Base-by-base conservation (phyloP, 2,329 filamentous ascomycete species). In the Sporothrix pseudoabietina region DNA sequence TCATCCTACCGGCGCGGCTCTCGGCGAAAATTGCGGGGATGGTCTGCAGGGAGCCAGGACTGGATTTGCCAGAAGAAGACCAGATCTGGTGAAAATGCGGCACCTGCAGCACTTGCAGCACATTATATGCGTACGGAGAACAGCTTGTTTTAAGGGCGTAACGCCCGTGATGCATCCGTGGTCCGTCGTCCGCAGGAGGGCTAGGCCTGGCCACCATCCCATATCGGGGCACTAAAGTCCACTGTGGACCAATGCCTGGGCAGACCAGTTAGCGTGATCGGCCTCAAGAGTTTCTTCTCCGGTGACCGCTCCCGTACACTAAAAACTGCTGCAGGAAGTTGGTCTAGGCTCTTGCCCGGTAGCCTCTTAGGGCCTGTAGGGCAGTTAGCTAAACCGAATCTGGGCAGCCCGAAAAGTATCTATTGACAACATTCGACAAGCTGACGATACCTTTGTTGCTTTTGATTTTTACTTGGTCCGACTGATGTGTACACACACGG, bases 21-120 rank as follows among this genome's bases (percentile, higher is more conserved):
- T 59, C 52, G 52, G 68, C 57, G 66, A 70, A 44, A 59, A 57
- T 69, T 57, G 68, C 52, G 68, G 52, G 52, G 68, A 39, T 69
- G 66, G 19, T 3, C 47, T 69, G 30, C 12, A 32, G 12, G 39
- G 61, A 35, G 59, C 35, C 59, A 41, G 59, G 59, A 61, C 49
- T 55, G 22, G 52, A 55, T 14, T 59, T 32, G 14, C 55, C 55
- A 14, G 14, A 59, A 59, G 30, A 35, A 35, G 55, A 35, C 55
- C 6, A 35, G 14, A 35, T n/a, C 3, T 49, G 44, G 44, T 49
- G 52, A 55, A 55, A 30, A 30, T 19, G 14, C 30, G 55, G 55
- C 55, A 59, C 14, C 35, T 59, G 55, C 5, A 35, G 55, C 26
- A 26, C 5, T 9, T 22, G 19, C n/a, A 12, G 39, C 39, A 47